These are phyloP conservation scores for Desmodesmus armatus DNA, from an alignment of 139 green algal species.

Conservation along the genomic window DNA sequence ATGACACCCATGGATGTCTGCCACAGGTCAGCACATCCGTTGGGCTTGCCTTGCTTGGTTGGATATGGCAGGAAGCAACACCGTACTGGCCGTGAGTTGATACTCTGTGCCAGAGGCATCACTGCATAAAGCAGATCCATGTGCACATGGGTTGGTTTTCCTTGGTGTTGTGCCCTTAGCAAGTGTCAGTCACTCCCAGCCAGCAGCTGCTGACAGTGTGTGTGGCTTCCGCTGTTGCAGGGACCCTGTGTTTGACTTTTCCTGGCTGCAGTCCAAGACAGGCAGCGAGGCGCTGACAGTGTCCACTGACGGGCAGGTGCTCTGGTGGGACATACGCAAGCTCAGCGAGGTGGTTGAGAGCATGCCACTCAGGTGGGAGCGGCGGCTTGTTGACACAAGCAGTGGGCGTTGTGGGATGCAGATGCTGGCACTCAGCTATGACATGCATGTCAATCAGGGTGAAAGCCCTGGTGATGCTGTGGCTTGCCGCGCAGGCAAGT, in stretches of 20 bases:
- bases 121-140: too few relatives aligned
- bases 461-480: too few relatives aligned
- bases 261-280: slow-evolving; percentile 95
- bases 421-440: too few relatives aligned
- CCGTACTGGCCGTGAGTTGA: too few relatives aligned
- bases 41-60: too few relatives aligned
- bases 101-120: too few relatives aligned
- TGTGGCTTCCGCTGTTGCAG: too few relatives aligned
- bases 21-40: slow-evolving; percentile 47
- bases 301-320: slow-evolving; percentile 59
- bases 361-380: slow-evolving; percentile 65
- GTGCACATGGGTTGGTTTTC: too few relatives aligned
- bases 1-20: slow-evolving; percentile 78
- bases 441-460: not conserved
- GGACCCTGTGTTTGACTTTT: slow-evolving; percentile 89
- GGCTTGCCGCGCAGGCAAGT: too few relatives aligned
- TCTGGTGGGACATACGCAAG: slow-evolving; percentile 92
- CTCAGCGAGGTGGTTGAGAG: slow-evolving; percentile 80
- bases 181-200: not conserved
- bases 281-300: slow-evolving; percentile 89
- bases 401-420: not conserved
- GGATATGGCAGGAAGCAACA: too few relatives aligned
- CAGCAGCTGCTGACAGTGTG: not conserved
- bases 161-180: too few relatives aligned
- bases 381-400: too few relatives aligned